Conservation (phyloP, 495 filamentous ascomycete species). For the Talaromyces ruber region DNA sequence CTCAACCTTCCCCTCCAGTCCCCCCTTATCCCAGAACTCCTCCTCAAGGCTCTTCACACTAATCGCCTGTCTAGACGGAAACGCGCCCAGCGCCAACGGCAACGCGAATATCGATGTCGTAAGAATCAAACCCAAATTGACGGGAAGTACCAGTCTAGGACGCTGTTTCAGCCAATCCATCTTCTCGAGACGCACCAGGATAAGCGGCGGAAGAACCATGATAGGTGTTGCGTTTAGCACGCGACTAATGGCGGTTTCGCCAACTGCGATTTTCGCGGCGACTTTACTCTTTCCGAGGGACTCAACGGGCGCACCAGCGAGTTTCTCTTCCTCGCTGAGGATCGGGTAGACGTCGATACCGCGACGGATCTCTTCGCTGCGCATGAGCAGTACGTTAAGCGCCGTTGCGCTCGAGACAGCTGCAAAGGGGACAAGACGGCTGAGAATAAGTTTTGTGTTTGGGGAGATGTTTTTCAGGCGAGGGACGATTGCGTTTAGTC, state of each 20-base stretch:
- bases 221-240: constrained; percentile 92
- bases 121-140: constrained; percentile 78
- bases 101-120: constrained; percentile 75
- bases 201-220: constrained; percentile 86
- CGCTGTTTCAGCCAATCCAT: constrained; percentile 64
- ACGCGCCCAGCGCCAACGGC: constrained; percentile 78
- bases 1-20: constrained; percentile 65
- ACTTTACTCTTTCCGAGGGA: constrained; percentile 77
- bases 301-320: constrained; percentile 48
- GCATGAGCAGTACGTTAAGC: constrained; percentile 96
- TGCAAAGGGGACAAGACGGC: constrained; percentile 86
- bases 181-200: constrained; percentile 74
- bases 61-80: constrained; percentile 82
- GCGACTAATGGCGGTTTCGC: constrained; percentile 80
- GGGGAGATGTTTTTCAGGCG: constrained; percentile 71
- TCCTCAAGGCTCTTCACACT: constrained; percentile 63
- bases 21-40: constrained; percentile 74
- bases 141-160: constrained; percentile 62
- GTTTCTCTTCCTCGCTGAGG: constrained; percentile 47
- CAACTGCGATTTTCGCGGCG: constrained; percentile 81
- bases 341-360: constrained; percentile 94
- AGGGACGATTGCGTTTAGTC: constrained; percentile 83
- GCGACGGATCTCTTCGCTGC: constrained; percentile 83
- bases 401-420: constrained; percentile 85
- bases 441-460: constrained; percentile 61